Evolutionary conservation across 805 yeast genomes (phyloP).

Genomic region (Tetrapisispora namnaoensis): DNA sequence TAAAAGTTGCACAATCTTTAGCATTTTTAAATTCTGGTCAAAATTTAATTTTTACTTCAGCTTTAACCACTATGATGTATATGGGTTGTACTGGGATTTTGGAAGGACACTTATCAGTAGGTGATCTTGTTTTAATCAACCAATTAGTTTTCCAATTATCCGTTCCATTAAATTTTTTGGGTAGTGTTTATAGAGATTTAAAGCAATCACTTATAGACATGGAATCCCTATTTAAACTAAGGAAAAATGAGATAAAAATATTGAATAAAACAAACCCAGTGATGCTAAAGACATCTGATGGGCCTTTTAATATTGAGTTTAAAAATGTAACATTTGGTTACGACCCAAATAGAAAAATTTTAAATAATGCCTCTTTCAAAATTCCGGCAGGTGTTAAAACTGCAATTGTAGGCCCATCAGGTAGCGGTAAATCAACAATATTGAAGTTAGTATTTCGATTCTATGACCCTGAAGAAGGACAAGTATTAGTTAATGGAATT

Average conservation of each 20-base stretch:
- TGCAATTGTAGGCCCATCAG: conserved; percentile 94
- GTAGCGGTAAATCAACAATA: conserved; percentile 90
- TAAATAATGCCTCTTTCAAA: conserved; percentile 68
- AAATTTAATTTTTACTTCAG: conserved; percentile 71
- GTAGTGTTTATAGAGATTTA: conserved; percentile 90
- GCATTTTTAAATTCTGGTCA: conserved; percentile 76
- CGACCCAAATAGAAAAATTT: conserved; percentile 78
- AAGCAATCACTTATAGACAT: conserved; percentile 89
- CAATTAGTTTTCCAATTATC: conserved; percentile 93
- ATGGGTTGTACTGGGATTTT: conserved; percentile 96
- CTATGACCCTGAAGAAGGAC: conserved; percentile 72
- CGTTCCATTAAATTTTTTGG: conserved; percentile 88
- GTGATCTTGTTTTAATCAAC: conserved; percentile 88
- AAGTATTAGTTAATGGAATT: conserved; percentile 79
- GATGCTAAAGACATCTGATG: conserved; percentile 27
- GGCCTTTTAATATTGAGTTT: conserved; percentile 71
- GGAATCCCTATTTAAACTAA: conserved; percentile 88
- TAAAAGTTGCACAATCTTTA: conserved; percentile 75
- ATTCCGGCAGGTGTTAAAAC: conserved; percentile 88
- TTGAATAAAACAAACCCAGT: conserved; percentile 58
- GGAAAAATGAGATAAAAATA: conserved; percentile 60
- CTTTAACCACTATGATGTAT: conserved; percentile 94
- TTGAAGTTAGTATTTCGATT: conserved; percentile 77
- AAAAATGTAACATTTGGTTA: conserved; percentile 92
- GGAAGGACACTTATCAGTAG: conserved; percentile 72